A percentile compares a stretch with the other conserved stretches of the same genome.
Evolutionary conservation across 768 basidiomycete genomes (phyloP).

Genomic region (Leccinum arenicola): DNA sequence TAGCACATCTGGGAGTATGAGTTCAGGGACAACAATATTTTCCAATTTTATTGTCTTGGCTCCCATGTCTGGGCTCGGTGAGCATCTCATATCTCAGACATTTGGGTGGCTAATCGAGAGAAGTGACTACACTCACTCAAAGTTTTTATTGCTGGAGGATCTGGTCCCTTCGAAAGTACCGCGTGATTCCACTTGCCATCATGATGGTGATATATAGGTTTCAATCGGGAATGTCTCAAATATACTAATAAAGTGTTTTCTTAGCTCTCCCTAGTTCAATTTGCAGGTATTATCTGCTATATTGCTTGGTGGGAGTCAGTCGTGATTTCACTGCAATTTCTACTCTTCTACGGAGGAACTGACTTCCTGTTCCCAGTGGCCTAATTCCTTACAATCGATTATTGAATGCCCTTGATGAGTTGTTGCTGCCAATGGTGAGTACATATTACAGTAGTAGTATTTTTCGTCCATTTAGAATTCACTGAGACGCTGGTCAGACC

Average conservation of each 20-base stretch:
- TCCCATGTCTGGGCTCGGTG: neutral
- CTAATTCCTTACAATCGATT: too few relatives aligned
- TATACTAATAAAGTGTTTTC: neutral
- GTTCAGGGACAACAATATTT: too few relatives aligned
- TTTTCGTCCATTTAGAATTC: neutral
- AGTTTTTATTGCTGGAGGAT: conserved; percentile 25
- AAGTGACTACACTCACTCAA: conserved; percentile 4
- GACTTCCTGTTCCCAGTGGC: too few relatives aligned
- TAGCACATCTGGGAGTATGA: too few relatives aligned
- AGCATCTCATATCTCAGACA: neutral
- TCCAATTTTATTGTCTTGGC: neutral
- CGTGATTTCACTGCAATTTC: too few relatives aligned
- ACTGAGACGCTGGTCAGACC: neutral
- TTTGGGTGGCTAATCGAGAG: neutral
- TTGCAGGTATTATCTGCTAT: neutral
- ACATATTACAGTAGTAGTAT: too few relatives aligned
- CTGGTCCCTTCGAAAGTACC: neutral
- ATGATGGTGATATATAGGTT: conserved; percentile 14
- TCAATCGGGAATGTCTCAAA: neutral
- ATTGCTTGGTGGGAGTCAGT: too few relatives aligned
- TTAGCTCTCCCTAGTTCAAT: conserved; percentile 21
- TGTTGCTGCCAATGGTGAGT: conserved; percentile 2
- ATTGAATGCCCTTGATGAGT: too few relatives aligned
- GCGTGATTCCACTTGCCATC: conserved; percentile 5
- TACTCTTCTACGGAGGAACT: too few relatives aligned